Evolutionary conservation across 257 asterid genomes (phyloP), one percentile per base, ranked within the genome.

Genomic region (Ballota nigra): DNA sequence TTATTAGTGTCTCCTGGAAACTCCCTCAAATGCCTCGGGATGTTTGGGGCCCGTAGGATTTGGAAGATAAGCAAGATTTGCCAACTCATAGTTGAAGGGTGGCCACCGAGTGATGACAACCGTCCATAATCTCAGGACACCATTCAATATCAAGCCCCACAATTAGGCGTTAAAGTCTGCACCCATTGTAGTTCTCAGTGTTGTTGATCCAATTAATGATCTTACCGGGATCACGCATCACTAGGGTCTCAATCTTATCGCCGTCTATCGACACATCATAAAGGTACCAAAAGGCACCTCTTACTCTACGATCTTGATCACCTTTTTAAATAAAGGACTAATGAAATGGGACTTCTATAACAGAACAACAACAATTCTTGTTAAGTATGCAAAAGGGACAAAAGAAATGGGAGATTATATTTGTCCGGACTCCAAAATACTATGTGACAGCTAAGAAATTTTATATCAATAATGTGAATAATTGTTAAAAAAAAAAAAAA

Each of bases 61-160:
- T 74, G 78, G 73, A 7, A 70, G 33, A 77, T 28, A 60, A 81
- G 60, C 85, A 74, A n/a, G 20, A 29, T n/a, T 20, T 11, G 3
- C 78, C 78, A 6, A 81, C 76, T 11, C 64, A 75, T 2, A 81
- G 75, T 18, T 78, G 83, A 43, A 81, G 69, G 2, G 69, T 72
- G 0, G 83, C 81, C 2, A 68, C 77, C 0, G 77, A 60, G 70
- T 77, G 68, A 10, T 29, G 26, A 3, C 5, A 11, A 0, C 1
- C 19, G 0, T 3, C 8, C 4, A 0, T 22, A 70, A 5, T 23
- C 1, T 49, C 29, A 9, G 61, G 71, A 10, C 45, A 10, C 62
- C 60, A 57, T 57, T 57, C 63, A 15, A 57, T 57, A 12, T 26
- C 63, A 28, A 57, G 63, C 8, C 63, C 40, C 38, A 57, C 63